Conservation (phyloP, 202 grass and related monocot species). For the Alloteropsis angusta region DNA sequence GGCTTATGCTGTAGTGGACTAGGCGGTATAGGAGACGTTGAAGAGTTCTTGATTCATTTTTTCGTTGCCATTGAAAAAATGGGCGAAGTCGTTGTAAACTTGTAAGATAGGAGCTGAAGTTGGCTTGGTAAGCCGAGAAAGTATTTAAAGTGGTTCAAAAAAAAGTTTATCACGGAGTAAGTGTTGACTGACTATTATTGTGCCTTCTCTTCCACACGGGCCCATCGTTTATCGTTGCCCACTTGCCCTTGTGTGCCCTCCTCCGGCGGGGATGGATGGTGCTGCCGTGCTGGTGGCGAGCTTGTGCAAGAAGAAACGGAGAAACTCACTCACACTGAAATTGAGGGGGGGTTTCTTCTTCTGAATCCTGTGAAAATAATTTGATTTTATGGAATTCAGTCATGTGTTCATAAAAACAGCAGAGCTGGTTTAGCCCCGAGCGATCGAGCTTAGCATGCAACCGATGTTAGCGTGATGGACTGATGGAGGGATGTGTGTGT, state of each 20-base stretch:
- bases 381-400: neutral
- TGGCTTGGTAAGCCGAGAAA: neutral
- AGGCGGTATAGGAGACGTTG: neutral
- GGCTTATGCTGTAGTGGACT: too few species aligned
- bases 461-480: too few species aligned
- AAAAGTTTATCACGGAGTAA: neutral
- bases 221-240: neutral
- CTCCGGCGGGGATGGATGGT: too few species aligned
- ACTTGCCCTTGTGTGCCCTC: too few species aligned
- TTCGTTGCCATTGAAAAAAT: constrained; percentile 14
- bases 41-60: neutral
- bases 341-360: neutral
- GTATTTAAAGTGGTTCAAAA: neutral
- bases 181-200: neutral
- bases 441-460: too few species aligned
- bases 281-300: too few species aligned
- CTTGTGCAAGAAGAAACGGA: too few species aligned
- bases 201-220: neutral
- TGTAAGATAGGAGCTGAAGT: neutral
- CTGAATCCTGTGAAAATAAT: neutral
- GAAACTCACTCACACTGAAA: neutral
- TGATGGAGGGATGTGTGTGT: neutral
- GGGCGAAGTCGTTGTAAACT: neutral
- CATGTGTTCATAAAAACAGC: neutral
- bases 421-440: too few species aligned